A percentile compares a stretch with the other conserved stretches of the same genome.
phyloP scores from a whole-genome alignment of 495 filamentous ascomycete species.

The Daldinia decipiens region DNA sequence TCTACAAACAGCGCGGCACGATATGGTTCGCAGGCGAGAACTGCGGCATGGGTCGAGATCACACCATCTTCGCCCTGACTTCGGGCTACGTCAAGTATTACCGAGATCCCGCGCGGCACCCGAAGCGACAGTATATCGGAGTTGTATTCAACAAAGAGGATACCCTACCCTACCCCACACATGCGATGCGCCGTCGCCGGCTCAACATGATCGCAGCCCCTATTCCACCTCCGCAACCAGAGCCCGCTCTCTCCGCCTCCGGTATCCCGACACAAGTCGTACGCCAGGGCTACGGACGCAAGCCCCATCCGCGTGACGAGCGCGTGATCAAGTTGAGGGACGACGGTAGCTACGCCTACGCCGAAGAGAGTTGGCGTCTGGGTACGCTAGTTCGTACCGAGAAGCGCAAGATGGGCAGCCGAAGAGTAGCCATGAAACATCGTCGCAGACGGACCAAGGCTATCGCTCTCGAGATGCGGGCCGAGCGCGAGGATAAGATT shows the following conservation, averaged over 20 bases:
- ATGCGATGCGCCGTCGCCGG: conserved; percentile 72
- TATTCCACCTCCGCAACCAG: conserved; percentile 35
- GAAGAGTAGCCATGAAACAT: conserved; percentile 42
- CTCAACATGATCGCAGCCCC: conserved; percentile 72
- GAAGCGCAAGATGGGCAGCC: conserved; percentile 46
- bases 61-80: conserved; percentile 89
- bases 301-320: conserved; percentile 51
- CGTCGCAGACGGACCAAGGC: conserved; percentile 38
- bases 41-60: conserved; percentile 92
- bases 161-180: conserved; percentile 75
- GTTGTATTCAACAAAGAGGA: conserved; percentile 82
- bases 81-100: conserved; percentile 97
- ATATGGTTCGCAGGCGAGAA: conserved; percentile 96
- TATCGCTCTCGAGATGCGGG: conserved; percentile 46
- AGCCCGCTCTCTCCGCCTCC: conserved; percentile 50
- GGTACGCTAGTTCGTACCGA: conserved; percentile 61
- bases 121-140: conserved; percentile 90
- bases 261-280: conserved; percentile 57
- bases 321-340: conserved; percentile 63
- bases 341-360: conserved; percentile 74
- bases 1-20: conserved; percentile 95
- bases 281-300: conserved; percentile 45
- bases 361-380: conserved; percentile 87
- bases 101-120: conserved; percentile 79
- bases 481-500: conserved; percentile 47